Conservation (phyloP, 2,329 filamentous ascomycete species). For the Emergomyces orientalis region DNA sequence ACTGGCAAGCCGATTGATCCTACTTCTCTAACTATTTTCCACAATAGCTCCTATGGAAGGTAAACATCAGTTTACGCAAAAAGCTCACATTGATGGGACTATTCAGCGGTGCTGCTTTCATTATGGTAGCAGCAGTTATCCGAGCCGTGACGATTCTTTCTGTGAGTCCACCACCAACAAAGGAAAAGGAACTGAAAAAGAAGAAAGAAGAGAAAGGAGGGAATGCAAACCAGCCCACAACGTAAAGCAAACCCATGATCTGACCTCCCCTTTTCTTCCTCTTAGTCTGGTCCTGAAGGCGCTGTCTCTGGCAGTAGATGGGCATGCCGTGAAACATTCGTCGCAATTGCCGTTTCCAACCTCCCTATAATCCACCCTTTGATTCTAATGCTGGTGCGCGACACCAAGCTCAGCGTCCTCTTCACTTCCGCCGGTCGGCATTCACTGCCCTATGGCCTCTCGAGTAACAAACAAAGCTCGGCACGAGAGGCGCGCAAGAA, state of each 20-base stretch:
- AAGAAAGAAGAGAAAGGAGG: background rate
- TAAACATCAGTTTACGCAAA: conserved; percentile 41
- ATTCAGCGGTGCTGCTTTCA: conserved; percentile 48
- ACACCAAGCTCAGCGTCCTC: conserved; percentile 16
- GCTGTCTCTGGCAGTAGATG: conserved; percentile 29
- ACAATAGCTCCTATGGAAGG: conserved; percentile 44
- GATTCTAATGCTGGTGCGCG: conserved; percentile 22
- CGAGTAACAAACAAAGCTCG: background rate
- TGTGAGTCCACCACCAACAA: conserved; percentile 18
- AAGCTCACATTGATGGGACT: conserved; percentile 47
- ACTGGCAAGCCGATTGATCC: background rate
- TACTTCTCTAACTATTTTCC: background rate
- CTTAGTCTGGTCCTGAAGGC: conserved; percentile 31
- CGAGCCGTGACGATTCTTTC: conserved; percentile 45
- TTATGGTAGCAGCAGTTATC: conserved; percentile 47
- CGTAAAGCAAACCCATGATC: background rate
- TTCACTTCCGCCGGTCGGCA: conserved; percentile 18
- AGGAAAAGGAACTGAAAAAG: too few species aligned
- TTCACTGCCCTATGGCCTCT: background rate
- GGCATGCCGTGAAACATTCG: conserved; percentile 39
- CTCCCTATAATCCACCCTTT: conserved; percentile 36
- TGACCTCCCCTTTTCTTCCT: conserved; percentile 21
- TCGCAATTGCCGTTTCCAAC: conserved; percentile 38
- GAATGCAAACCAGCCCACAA: background rate
- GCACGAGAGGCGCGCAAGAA: conserved; percentile 18